A percentile compares a stretch with the other conserved stretches of the same genome.
These are phyloP conservation scores for Aureobasidium vineae DNA, from an alignment of 2,329 filamentous ascomycete species.

Conservation along the genomic window DNA sequence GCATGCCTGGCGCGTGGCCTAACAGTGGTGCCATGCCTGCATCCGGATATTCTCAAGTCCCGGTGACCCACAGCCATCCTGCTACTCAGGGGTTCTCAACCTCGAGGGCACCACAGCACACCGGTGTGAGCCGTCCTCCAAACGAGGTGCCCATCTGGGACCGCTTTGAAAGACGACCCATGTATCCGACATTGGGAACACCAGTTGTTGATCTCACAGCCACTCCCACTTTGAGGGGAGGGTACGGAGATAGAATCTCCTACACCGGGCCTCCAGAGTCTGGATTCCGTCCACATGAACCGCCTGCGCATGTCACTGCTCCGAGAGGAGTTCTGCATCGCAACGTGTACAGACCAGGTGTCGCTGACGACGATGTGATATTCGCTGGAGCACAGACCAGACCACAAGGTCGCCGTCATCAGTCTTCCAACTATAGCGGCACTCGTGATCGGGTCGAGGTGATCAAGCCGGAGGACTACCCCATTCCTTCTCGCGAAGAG, in stretches of 20 bases:
- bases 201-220: slow-evolving; percentile 3
- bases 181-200: background rate
- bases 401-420: background rate
- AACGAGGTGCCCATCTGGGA: slow-evolving; percentile 3
- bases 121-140: background rate
- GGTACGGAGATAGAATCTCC: slow-evolving; percentile 20
- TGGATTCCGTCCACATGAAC: background rate
- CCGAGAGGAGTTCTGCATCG: background rate
- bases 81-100: background rate
- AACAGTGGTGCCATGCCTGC: background rate
- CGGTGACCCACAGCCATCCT: background rate
- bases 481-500: background rate
- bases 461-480: slow-evolving; percentile 10
- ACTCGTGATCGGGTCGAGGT: background rate
- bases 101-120: background rate
- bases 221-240: background rate
- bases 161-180: background rate
- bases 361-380: background rate
- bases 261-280: slow-evolving; percentile 8
- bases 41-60: background rate
- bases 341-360: slow-evolving; percentile 8
- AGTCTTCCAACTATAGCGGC: background rate
- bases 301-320: background rate
- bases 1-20: background rate
- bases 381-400: background rate